A percentile compares a stretch with the other conserved stretches of the same genome.
Evolutionary conservation across 2,329 filamentous ascomycete species (phyloP).

Genomic region (Sporothrix sp.): DNA sequence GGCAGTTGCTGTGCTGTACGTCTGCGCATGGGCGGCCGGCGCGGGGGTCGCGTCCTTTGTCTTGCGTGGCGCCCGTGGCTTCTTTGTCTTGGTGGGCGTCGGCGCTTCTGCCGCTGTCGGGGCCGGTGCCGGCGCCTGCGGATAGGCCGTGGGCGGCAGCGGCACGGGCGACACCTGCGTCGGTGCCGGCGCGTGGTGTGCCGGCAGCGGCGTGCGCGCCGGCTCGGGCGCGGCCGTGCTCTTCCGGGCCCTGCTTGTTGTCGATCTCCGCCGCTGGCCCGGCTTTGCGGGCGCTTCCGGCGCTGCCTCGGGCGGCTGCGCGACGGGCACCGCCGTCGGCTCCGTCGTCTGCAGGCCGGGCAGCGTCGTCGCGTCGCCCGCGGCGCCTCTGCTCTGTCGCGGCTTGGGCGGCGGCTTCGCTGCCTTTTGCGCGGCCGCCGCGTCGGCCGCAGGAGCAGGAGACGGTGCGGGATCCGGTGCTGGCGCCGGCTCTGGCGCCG

Average conservation of each 20-base stretch:
- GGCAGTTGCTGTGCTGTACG: too few species aligned
- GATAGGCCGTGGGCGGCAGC: background rate
- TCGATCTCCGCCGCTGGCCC: background rate
- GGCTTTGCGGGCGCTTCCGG: background rate
- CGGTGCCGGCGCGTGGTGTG: background rate
- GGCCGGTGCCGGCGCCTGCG: background rate
- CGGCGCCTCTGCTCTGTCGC: background rate
- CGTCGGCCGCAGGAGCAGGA: background rate
- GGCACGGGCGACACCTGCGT: background rate
- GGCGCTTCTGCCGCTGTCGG: background rate
- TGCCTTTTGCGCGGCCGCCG: background rate
- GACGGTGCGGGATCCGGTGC: background rate
- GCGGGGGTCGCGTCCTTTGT: background rate
- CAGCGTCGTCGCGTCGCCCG: background rate
- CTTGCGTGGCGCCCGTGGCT: slow-evolving; percentile 6
- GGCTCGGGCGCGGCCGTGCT: background rate
- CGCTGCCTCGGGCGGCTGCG: background rate
- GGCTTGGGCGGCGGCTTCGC: background rate
- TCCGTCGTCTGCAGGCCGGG: background rate
- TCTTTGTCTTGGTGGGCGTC: background rate
- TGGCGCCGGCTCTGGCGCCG: background rate
- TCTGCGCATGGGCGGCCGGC: background rate
- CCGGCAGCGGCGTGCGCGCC: background rate
- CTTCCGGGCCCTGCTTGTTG: background rate
- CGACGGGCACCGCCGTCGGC: background rate